Conservation (phyloP, 768 basidiomycete species). For the Podaxis mareebaensis region DNA sequence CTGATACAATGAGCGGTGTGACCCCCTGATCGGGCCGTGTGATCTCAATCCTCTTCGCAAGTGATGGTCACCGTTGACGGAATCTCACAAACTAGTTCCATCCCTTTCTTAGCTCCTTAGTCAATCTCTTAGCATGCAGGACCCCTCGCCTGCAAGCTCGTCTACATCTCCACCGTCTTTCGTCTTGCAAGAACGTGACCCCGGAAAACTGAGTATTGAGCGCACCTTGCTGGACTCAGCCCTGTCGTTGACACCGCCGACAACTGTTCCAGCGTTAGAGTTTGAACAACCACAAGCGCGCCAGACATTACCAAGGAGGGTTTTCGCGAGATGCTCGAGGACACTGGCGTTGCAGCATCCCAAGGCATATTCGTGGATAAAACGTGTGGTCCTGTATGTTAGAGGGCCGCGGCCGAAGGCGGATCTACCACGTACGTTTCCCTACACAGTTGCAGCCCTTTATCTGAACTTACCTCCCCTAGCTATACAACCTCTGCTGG, state of each 20-base stretch:
- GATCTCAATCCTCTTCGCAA: neutral
- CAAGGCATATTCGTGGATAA: slow-evolving; percentile 20
- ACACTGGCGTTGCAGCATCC: slow-evolving; percentile 24
- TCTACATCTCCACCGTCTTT: slow-evolving; percentile 11
- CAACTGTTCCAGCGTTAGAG: slow-evolving; percentile 8
- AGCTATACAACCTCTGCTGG: slow-evolving; percentile 59
- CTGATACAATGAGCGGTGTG: slow-evolving; percentile 2
- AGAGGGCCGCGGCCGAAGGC: slow-evolving; percentile 64
- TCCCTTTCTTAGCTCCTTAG: neutral
- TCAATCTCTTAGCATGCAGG: slow-evolving; percentile 3
- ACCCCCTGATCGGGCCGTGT: neutral
- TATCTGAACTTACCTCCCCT: slow-evolving; percentile 12
- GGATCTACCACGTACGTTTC: slow-evolving; percentile 45
- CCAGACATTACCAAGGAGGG: slow-evolving; percentile 16
- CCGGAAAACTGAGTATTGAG: neutral
- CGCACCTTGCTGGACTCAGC: slow-evolving; percentile 15
- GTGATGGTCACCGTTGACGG: neutral
- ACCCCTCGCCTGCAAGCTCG: slow-evolving; percentile 1
- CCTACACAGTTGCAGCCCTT: neutral
- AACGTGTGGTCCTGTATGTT: slow-evolving; percentile 32
- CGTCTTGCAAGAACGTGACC: slow-evolving; percentile 10
- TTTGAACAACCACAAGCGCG: slow-evolving; percentile 11
- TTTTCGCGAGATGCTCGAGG: slow-evolving; percentile 21
- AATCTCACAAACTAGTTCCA: neutral
- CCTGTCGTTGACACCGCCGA: slow-evolving; percentile 20